Base-by-base conservation (phyloP, 805 yeast species). In the Monosporozyma aerobia region DNA sequence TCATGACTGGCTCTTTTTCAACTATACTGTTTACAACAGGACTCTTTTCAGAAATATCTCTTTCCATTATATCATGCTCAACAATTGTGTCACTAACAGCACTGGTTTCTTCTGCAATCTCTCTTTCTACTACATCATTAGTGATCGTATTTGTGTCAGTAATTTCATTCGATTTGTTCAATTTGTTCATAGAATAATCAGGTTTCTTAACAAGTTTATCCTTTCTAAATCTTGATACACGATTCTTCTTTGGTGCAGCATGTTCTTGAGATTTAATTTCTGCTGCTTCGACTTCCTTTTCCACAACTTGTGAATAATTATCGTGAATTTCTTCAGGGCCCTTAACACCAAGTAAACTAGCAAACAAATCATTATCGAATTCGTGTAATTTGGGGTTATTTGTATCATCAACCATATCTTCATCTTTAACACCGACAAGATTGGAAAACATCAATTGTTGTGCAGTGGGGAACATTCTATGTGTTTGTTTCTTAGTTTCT, bases 291-390 rank as follows among this genome's bases (percentile, higher is more conserved):
- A 48, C 39, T 51, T 55, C 25, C 39, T 49, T 14, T 22, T 32
- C 57, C 7, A 52, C 56, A 1, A 48, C 53, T 3, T 55, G 47
- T 30, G 59, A 57, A 51, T 62, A 64, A 41, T 56, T 65, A 6
- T 61, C 63, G 51, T 68, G 69, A 13, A 63, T 48, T 19, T 63
- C 69, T 47, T 65, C 66, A 2, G 69, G 56, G 10, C 58, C 62
- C 51, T 66, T 64, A 5, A 58, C 68, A 44, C 71, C 71, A 13
- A 66, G 54, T 53, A 68, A 51, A 23, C 59, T 55, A 6, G 67
- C 69, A 54, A 67, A 64, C 23, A 67, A 51, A 37, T 67, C 71
- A 37, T 60, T 53, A 52, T 67, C 71, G 52, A 67, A 67, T 5
- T 62, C 68, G 16, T 59, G 59, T 2, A 54, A 25, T 25, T 48